Evolutionary conservation across 192 early-diverging fungal species (phyloP).

Genomic region (Bifiguratus adelaidae): DNA sequence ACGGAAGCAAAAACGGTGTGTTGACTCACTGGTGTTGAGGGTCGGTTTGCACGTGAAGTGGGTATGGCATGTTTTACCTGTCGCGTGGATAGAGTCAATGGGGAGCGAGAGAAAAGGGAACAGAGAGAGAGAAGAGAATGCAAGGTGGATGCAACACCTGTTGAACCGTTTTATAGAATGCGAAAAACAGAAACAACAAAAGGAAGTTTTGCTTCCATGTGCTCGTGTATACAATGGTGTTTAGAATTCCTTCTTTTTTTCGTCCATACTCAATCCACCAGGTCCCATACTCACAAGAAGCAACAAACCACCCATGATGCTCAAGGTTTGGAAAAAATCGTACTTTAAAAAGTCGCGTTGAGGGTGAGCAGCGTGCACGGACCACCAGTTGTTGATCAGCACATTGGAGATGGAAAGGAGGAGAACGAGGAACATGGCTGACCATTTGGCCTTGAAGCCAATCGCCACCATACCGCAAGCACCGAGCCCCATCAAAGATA

Average conservation of each 20-base stretch:
- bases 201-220: too few species aligned
- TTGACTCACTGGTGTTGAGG: too few species aligned
- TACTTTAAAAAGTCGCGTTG: conserved; percentile 92
- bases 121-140: too few species aligned
- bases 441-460: conserved; percentile 97
- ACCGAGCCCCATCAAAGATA: conserved; percentile 63
- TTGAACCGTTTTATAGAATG: too few species aligned
- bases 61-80: too few species aligned
- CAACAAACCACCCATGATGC: conserved; percentile 96
- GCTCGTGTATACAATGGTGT: too few species aligned
- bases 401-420: conserved; percentile 88
- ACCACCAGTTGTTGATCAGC: conserved; percentile 91
- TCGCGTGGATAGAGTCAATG: too few species aligned
- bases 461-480: conserved; percentile 93
- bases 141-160: too few species aligned
- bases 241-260: conserved; percentile 95
- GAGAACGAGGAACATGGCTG: conserved; percentile 86
- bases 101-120: too few species aligned
- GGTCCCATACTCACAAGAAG: conserved; percentile 86
- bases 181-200: too few species aligned
- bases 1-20: too few species aligned
- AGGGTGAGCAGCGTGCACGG: conserved; percentile 63
- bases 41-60: too few species aligned
- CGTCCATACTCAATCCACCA: conserved; percentile 89
- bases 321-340: conserved; percentile 98